Evolutionary conservation across 1,139 yeast genomes (phyloP).

Genomic region (Geotrichum histeridarum): DNA sequence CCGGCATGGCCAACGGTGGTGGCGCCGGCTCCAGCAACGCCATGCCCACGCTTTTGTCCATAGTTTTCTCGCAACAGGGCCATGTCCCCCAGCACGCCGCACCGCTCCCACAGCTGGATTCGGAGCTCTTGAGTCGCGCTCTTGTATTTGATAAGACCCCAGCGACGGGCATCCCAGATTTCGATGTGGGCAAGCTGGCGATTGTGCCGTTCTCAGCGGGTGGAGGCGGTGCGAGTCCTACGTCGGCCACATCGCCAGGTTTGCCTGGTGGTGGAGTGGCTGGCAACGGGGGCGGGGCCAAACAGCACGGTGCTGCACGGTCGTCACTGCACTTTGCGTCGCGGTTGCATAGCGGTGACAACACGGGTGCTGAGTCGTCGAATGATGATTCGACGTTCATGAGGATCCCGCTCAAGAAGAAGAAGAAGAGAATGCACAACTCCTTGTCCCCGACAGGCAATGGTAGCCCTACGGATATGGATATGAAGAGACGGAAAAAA

Average conservation of each 20-base stretch:
- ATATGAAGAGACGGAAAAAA: slow-evolving; percentile 5
- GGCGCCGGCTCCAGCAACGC: slow-evolving; percentile 32
- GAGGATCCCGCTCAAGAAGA: slow-evolving; percentile 20
- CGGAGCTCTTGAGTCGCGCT: slow-evolving; percentile 47
- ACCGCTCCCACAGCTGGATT: slow-evolving; percentile 33
- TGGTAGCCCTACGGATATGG: slow-evolving; percentile 1
- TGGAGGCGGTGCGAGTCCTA: slow-evolving; percentile 7
- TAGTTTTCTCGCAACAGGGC: slow-evolving; percentile 30
- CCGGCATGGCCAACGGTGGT: slow-evolving; percentile 16
- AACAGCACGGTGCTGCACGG: slow-evolving; percentile 3
- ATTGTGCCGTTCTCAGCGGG: slow-evolving; percentile 32
- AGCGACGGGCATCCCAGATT: slow-evolving; percentile 71
- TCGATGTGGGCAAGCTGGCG: slow-evolving; percentile 64
- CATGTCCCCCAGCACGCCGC: slow-evolving; percentile 23
- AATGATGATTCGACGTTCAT: slow-evolving; percentile 25
- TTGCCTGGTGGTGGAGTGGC: not conserved
- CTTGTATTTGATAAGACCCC: slow-evolving; percentile 65
- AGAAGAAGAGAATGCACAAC: slow-evolving; percentile 20
- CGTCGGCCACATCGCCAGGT: too few relatives aligned
- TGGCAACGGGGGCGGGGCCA: slow-evolving; percentile 2
- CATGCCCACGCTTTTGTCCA: slow-evolving; percentile 30
- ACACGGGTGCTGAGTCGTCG: slow-evolving; percentile 25
- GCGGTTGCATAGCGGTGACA: slow-evolving; percentile 18
- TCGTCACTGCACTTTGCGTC: slow-evolving; percentile 17
- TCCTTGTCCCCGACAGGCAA: slow-evolving; percentile 17